Conservation (phyloP, 805 yeast genomes). For the Suhomyces kilbournensis region DNA sequence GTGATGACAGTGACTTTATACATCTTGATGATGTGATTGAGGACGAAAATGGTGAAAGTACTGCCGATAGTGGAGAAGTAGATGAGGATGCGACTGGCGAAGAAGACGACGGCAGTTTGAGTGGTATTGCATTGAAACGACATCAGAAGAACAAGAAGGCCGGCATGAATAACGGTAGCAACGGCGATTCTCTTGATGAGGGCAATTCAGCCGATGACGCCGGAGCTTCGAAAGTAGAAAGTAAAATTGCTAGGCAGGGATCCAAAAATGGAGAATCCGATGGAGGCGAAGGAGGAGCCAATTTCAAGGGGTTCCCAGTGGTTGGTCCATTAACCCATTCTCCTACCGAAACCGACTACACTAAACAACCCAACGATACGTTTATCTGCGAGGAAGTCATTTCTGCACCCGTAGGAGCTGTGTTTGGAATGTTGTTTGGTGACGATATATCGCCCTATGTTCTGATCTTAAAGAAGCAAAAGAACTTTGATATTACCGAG, state of each 20-base stretch:
- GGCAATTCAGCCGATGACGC: conserved; percentile 1
- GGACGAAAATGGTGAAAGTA: conserved; percentile 17
- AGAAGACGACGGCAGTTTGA: conserved; percentile 13
- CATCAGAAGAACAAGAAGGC: conserved; percentile 10
- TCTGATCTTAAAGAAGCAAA: conserved; percentile 31
- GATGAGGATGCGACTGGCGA: conserved; percentile 23
- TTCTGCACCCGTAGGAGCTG: conserved; percentile 73
- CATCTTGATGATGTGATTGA: conserved; percentile 30
- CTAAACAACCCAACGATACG: conserved; percentile 49
- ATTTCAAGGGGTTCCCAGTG: conserved; percentile 40
- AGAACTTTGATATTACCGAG: conserved; percentile 22
- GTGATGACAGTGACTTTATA: conserved; percentile 9
- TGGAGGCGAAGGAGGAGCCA: conserved; percentile 14
- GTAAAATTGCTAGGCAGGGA: not conserved
- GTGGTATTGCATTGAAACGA: conserved; percentile 5
- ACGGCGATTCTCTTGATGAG: not conserved
- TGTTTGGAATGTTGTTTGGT: conserved; percentile 72
- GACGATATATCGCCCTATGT: conserved; percentile 42
- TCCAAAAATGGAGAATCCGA: not conserved
- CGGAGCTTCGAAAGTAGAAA: not conserved
- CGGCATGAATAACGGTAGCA: conserved; percentile 4
- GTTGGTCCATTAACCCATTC: conserved; percentile 66
- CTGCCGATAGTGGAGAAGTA: conserved; percentile 9
- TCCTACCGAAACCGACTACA: conserved; percentile 50
- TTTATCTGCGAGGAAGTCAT: conserved; percentile 53